Conservation (phyloP, 192 early-diverging fungal species). For the Backusella sp. region DNA sequence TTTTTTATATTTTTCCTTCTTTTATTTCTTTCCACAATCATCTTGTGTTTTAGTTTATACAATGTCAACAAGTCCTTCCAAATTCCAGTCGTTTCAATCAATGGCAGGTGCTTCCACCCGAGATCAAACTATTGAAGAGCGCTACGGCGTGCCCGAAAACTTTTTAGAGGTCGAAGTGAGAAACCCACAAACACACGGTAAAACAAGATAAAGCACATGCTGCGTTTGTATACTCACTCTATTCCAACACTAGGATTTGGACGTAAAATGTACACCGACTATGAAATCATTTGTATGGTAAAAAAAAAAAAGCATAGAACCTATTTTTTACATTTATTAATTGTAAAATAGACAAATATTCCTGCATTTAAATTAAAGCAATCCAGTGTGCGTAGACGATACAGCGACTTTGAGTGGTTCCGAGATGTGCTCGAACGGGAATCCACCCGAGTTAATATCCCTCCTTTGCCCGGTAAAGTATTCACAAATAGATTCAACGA, state of each 20-base stretch:
- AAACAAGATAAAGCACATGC: not conserved
- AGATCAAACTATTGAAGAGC: conserved; percentile 58
- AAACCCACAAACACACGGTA: conserved; percentile 85
- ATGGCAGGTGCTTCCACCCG: conserved; percentile 34
- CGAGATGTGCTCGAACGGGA: conserved; percentile 91
- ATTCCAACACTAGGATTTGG: conserved; percentile 48
- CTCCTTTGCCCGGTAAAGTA: conserved; percentile 93
- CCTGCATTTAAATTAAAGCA: conserved; percentile 90
- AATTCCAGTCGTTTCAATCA: conserved; percentile 27
- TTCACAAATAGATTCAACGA: conserved; percentile 93
- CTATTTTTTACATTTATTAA: no score
- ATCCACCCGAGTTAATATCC: conserved; percentile 90
- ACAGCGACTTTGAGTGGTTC: conserved; percentile 99
- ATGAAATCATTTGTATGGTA: conserved; percentile 91
- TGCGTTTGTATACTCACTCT: no score
- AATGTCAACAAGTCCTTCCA: not conserved
- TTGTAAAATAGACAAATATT: conserved; percentile 78
- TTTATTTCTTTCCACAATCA: no score
- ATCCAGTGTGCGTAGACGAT: conserved; percentile 85
- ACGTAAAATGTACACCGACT: conserved; percentile 90
- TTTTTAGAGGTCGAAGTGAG: conserved; percentile 94
- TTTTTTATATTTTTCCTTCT: no score
- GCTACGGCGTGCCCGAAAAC: conserved; percentile 94
- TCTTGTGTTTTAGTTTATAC: not conserved
- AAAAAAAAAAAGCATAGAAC: conserved; percentile 2